Base-by-base conservation (phyloP, 768 basidiomycete genomes). In the Trametes gibbosa region DNA sequence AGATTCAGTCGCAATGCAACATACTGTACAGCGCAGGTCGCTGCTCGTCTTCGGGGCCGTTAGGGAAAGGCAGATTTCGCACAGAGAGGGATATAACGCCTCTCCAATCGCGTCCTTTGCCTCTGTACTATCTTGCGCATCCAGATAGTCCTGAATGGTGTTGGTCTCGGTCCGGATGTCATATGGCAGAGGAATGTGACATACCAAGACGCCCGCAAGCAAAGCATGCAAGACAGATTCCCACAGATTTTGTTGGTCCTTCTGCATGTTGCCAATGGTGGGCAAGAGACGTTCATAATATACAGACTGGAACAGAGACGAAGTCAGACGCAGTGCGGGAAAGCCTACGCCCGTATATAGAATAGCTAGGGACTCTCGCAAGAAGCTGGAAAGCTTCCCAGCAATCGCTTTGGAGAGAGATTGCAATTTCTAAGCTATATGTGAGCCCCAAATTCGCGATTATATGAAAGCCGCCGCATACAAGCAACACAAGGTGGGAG, bases 141-240 rank as follows among this genome's bases (percentile, higher is more conserved):
- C 77, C 16, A 75, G 67, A 56, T 23, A 50, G 48, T 73, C 61
- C 70, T 68, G 47, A 16, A 21, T 8, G 19, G 10, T 13, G 13
- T 32, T 32, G 29, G 29, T 32, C 29, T 32, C 16, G n/a, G 41
- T 12, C 23, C 23, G 16, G 17, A 23, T 45, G 3, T 14, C 3
- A 37, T 24, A 41, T 5, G 21, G 29, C 14, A 2, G 35, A 16
- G 23, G 3, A 34, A 5, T 5, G 10, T 5, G 43, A 62, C 75
- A 63, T 63, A 83, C 82, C 59, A 83, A 66, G 34, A 84, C 60
- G 3, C 85, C 84, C 4, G 84, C 81, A 21, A 87, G 64, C n/a
- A 85, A 59, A 10, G 78, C 73, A 27, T 75, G 64, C 34, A 79
- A 75, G 12, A 79, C 70, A 13, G 56, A 61, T 67, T 84, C 81